Conservation (phyloP, 306 rosid genomes). For the Delonix regia region DNA sequence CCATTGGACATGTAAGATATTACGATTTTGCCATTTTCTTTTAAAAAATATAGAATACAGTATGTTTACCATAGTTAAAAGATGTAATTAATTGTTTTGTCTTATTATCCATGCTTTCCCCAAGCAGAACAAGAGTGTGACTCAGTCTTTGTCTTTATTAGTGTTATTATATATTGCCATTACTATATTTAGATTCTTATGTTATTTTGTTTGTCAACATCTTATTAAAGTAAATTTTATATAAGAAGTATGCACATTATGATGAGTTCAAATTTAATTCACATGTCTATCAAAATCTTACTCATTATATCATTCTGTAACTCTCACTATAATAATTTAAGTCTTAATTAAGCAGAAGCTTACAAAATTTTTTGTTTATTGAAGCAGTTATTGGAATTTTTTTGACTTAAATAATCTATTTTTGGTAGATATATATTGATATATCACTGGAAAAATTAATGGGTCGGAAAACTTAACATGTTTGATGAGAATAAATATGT, state of each 20-base stretch:
- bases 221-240: no score
- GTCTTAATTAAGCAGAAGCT: no score
- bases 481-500: no score
- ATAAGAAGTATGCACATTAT: background rate
- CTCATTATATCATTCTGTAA: background rate
- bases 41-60: no score
- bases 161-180: background rate
- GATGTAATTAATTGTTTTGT: background rate
- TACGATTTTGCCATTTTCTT: slow-evolving; percentile 1
- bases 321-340: no score
- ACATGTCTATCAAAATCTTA: background rate
- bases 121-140: background rate
- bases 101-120: background rate
- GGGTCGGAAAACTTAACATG: no score
- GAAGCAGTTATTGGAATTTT: background rate
- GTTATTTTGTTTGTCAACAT: background rate
- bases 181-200: background rate
- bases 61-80: background rate
- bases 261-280: background rate
- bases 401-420: background rate
- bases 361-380: background rate
- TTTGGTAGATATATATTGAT: background rate
- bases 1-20: background rate
- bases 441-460: background rate
- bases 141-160: background rate